Evolutionary conservation across 768 basidiomycete species (phyloP), one percentile per base, ranked within the genome.

Genomic region (Tephrocybe sp.): DNA sequence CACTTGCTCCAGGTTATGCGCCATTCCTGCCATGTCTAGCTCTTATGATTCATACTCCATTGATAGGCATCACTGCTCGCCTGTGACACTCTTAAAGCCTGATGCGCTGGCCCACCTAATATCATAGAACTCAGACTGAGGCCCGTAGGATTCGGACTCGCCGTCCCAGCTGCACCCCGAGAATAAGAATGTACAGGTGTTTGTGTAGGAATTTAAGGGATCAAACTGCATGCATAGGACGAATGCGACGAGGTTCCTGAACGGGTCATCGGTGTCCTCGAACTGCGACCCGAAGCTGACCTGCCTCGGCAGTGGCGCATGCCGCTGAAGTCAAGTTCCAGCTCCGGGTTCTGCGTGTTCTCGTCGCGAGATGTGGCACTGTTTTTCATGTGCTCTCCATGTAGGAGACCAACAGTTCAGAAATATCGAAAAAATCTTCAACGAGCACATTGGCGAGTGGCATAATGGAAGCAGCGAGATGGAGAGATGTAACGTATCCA

Each of bases 341-440:
- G 24, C 13, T 55, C 49, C 1, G 46, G 41, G 28, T 45, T 44
- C 4, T 36, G 47, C 24, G 40, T 31, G 5, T 32, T 16, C 40
- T 40, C 37, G 8, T 34, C 40, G 6, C 27, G 42, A 12, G 49
- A 25, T 5, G 40, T 25, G 2, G 48, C 19, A 11, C 19, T 24
- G 24, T 26, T 49, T 15, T 49, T 53, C 41, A 49, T 43, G 19
- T 43, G 27, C 32, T 37, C 39, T 7, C 44, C 30, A 15, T 51
- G 47, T 37, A 55, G 86, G 32, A 92, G 68, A 5, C 92, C 91
- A 32, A 94, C 79, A 26, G 86, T 75, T 2, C 87, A 82, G 13
- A 93, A 71, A 4, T 90, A 82, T 39, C 88, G 87, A 27, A 93
- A 87, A n/a, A 92, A 94, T 35, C 87, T 89, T 58, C 36, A 36